Evolutionary conservation across 208 protist species (phyloP).

Genomic region (Leishmania amazonensis): DNA sequence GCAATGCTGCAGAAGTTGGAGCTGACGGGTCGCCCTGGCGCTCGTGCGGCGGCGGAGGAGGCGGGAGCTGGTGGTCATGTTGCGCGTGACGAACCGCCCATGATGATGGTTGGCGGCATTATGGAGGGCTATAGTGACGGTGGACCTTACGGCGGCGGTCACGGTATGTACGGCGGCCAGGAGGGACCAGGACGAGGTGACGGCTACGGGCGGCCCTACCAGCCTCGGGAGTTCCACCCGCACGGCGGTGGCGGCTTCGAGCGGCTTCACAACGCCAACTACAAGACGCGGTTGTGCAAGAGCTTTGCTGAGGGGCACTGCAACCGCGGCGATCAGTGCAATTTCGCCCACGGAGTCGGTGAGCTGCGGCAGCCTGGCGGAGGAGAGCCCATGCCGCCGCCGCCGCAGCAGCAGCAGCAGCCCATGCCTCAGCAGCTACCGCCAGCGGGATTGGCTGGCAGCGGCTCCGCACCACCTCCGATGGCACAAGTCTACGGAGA

Average conservation of each 20-base stretch:
- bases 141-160: conserved; percentile 1
- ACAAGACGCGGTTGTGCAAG: conserved; percentile 83
- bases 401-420: neutral
- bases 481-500: conserved; percentile 6
- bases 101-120: conserved; percentile 3
- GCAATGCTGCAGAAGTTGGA: conserved; percentile 59
- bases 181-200: neutral
- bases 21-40: conserved; percentile 24
- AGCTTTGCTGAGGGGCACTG: conserved; percentile 75
- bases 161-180: neutral
- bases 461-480: conserved; percentile 2
- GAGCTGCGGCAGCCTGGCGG: conserved; percentile 49
- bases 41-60: conserved; percentile 3
- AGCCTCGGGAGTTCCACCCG: conserved; percentile 1
- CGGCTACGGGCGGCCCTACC: conserved; percentile 11
- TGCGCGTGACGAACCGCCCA: conserved; percentile 3
- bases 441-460: neutral
- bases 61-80: conserved; percentile 7
- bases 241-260: conserved; percentile 9
- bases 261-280: conserved; percentile 28
- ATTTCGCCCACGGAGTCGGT: conserved; percentile 74
- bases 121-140: conserved; percentile 21
- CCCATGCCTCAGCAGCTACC: neutral
- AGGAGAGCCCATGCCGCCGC: neutral
- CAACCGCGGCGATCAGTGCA: conserved; percentile 68